Percentiles rank a stretch among this genome's conserved stretches.
phyloP scores from a whole-genome alignment of 768 basidiomycete genomes.

The Glaciozyma martinii region DNA sequence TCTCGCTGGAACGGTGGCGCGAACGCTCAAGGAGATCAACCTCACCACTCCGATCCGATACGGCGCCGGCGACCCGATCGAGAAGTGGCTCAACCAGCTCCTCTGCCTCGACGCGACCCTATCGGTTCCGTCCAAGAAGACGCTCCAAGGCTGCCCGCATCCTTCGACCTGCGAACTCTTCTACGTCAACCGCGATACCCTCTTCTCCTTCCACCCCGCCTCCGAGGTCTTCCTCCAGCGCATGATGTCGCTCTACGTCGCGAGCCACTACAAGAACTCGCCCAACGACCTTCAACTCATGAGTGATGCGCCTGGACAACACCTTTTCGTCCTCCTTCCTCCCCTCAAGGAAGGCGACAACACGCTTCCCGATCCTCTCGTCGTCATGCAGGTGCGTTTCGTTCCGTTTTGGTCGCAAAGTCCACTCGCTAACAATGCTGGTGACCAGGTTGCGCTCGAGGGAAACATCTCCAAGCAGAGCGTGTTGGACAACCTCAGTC shows the following conservation, averaged over 20 bases:
- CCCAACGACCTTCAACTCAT: slow-evolving; percentile 97
- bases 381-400: slow-evolving; percentile 61
- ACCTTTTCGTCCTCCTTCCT: slow-evolving; percentile 88
- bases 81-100: slow-evolving; percentile 84
- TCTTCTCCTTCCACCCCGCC: slow-evolving; percentile 95
- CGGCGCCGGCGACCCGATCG: slow-evolving; percentile 71
- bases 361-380: slow-evolving; percentile 78
- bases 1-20: slow-evolving; percentile 51
- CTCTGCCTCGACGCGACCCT: slow-evolving; percentile 84
- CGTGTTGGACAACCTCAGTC: slow-evolving; percentile 73
- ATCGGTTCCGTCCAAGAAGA: slow-evolving; percentile 42
- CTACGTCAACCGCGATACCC: slow-evolving; percentile 88
- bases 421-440: not conserved
- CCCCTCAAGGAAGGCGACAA: slow-evolving; percentile 78
- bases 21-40: slow-evolving; percentile 83
- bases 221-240: slow-evolving; percentile 95
- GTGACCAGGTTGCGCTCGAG: slow-evolving; percentile 73
- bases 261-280: slow-evolving; percentile 97
- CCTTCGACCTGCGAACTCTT: slow-evolving; percentile 89
- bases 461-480: slow-evolving; percentile 77
- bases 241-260: slow-evolving; percentile 97
- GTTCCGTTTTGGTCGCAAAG: not conserved
- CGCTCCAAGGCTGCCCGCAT: slow-evolving; percentile 74
- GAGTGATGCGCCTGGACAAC: slow-evolving; percentile 92
- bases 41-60: slow-evolving; percentile 94